Conservation (phyloP, 2,329 filamentous ascomycete genomes). For the Berkeleyomyces rouxiae region DNA sequence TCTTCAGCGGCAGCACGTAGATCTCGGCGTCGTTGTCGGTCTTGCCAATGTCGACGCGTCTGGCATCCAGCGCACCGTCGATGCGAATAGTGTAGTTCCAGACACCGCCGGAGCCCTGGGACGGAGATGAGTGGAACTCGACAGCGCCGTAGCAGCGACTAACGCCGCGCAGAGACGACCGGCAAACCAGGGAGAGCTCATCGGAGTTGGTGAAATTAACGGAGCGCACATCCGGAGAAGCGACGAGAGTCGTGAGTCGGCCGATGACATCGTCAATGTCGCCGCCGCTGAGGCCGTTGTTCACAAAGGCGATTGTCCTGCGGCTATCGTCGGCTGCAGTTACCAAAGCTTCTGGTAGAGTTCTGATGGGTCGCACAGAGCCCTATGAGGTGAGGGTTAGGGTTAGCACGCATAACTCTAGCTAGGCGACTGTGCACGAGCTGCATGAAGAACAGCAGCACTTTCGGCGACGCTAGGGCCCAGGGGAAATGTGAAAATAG, state of each 20-base stretch:
- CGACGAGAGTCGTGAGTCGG: conserved; percentile 40
- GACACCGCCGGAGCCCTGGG: conserved; percentile 43
- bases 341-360: conserved; percentile 45
- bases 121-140: conserved; percentile 59
- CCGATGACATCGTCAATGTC: conserved; percentile 57
- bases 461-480: background rate
- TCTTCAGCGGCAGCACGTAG: conserved; percentile 65
- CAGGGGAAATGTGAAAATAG: background rate
- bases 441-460: background rate
- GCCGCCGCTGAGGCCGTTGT: conserved; percentile 53
- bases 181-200: conserved; percentile 47
- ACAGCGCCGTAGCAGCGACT: conserved; percentile 58
- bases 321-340: conserved; percentile 38
- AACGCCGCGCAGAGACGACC: conserved; percentile 46
- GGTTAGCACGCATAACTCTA: background rate
- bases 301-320: conserved; percentile 59
- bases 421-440: background rate
- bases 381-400: conserved; percentile 23
- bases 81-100: conserved; percentile 82
- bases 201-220: conserved; percentile 35
- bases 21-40: conserved; percentile 58
- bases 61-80: conserved; percentile 48
- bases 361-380: conserved; percentile 39
- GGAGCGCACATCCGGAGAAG: conserved; percentile 37
- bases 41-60: conserved; percentile 45